Evolutionary conservation across 441 rosid genomes (phyloP), one percentile per base, ranked within the genome.

Genomic region (Populus tomentosa): DNA sequence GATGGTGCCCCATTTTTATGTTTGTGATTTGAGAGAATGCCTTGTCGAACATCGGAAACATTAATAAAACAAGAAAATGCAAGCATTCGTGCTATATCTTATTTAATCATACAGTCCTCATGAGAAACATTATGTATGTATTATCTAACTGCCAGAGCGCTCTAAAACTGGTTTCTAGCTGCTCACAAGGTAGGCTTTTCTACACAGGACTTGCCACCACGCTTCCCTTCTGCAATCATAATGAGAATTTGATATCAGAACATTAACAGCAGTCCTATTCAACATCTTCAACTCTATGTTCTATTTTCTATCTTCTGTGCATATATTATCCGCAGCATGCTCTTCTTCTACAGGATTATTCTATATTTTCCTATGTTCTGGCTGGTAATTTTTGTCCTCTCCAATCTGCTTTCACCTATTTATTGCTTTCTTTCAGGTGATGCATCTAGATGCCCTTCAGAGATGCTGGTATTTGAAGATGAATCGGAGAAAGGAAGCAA

Each of bases 401-500:
- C 36, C 24, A 75, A 65, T 75, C 14, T 67, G 46, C 42, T 76
- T 75, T 68, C 16, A 50, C 79, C 69, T 9, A 10, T 74, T 78
- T 61, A 18, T 70, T 67, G 73, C 50, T 5, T 10, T 84, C 59
- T 83, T 88, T 80, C 81, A 95, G 99, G 98, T 83, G 92, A 89
- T 85, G 86, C 83, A 46, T 89, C 95, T 5, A 87, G 85, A 81
- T 95, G 97, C 84, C 85, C 90, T 71, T 82, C 88, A 56, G 93
- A 94, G 75, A 62, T 79, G 32, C 81, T 95, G 86, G 84, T 88
- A 28, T 95, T 95, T 79, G 98, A 95, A 85, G 99, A 95, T 75
- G 98, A 95, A 68, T 91, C 83, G 23, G 99, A 95, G 87, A 95
- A 85, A 80, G 99, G 95, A 87, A 94, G 98, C 86, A 95, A 95